A percentile compares a stretch with the other conserved stretches of the same genome.
These are phyloP conservation scores for Collybiopsis luxurians DNA, from an alignment of 768 basidiomycete species.

Conservation along the genomic window DNA sequence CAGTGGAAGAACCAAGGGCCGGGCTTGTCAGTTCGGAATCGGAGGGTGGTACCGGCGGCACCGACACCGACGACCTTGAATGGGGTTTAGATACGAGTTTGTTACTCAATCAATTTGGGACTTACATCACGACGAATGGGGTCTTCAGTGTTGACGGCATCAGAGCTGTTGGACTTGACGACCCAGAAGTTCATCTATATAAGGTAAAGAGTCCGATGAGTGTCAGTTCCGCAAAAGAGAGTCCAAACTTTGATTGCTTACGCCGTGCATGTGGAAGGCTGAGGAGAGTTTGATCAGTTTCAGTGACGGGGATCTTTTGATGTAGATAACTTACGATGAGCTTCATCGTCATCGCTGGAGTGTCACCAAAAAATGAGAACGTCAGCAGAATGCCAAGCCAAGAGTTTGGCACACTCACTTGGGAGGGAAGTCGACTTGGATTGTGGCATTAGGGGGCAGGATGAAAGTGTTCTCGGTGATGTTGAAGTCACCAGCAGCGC, in stretches of 20 bases:
- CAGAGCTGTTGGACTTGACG: slow-evolving; percentile 32
- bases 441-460: slow-evolving; percentile 31
- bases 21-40: slow-evolving; percentile 56
- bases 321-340: slow-evolving; percentile 19
- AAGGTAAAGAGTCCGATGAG: too few relatives aligned
- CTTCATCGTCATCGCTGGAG: slow-evolving; percentile 24
- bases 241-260: too few relatives aligned
- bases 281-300: too few relatives aligned
- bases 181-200: slow-evolving; percentile 35
- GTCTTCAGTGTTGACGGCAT: slow-evolving; percentile 38
- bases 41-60: slow-evolving; percentile 29
- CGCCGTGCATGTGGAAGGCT: slow-evolving; percentile 26
- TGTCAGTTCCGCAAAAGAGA: too few relatives aligned
- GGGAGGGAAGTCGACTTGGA: slow-evolving; percentile 35
- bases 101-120: too few relatives aligned
- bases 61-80: slow-evolving; percentile 16
- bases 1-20: slow-evolving; percentile 33
- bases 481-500: slow-evolving; percentile 23
- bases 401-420: too few relatives aligned
- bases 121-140: slow-evolving; percentile 37
- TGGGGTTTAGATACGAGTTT: background rate
- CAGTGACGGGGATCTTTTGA: too few relatives aligned
- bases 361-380: too few relatives aligned
- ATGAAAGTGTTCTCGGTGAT: slow-evolving; percentile 35
- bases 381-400: too few relatives aligned